phyloP scores from a whole-genome alignment of 768 basidiomycete species.

The Auricularia cornea region DNA sequence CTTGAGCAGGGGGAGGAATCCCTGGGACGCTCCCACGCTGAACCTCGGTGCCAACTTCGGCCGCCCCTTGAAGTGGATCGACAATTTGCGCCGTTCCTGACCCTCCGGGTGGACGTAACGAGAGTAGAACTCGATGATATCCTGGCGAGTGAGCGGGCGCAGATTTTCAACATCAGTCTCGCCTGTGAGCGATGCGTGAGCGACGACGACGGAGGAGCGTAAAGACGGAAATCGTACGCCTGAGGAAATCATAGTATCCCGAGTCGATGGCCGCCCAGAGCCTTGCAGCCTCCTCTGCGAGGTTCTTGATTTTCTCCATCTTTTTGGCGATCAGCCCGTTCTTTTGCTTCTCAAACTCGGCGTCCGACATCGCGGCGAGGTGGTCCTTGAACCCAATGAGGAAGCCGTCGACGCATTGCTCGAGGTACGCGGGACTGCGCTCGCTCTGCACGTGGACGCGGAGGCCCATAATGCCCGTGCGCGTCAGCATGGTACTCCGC shows the following conservation, averaged over 20 bases:
- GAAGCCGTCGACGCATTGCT: constrained; percentile 84
- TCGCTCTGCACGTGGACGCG: constrained; percentile 87
- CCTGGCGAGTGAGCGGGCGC: constrained; percentile 57
- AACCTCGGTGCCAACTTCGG: constrained; percentile 52
- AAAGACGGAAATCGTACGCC: constrained; percentile 45
- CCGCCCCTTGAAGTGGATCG: constrained; percentile 64
- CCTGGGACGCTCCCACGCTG: constrained; percentile 53
- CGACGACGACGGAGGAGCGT: not conserved
- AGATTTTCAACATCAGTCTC: constrained; percentile 64
- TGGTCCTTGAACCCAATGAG: constrained; percentile 60
- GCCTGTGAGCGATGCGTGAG: constrained; percentile 33
- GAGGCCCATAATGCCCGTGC: constrained; percentile 65
- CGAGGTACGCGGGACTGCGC: constrained; percentile 67
- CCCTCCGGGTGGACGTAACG: constrained; percentile 64
- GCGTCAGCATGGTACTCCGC: constrained; percentile 30
- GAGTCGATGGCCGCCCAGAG: constrained; percentile 66
- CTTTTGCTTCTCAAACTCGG: constrained; percentile 74
- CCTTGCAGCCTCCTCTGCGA: constrained; percentile 66
- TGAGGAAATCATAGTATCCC: constrained; percentile 80
- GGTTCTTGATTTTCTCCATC: constrained; percentile 82
- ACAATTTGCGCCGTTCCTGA: constrained; percentile 66
- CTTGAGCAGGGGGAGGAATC: constrained; percentile 48
- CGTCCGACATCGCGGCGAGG: constrained; percentile 59
- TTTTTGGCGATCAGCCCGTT: constrained; percentile 68
- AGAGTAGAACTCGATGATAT: constrained; percentile 65